These are phyloP conservation scores for Neurospora africana DNA, from an alignment of 495 filamentous ascomycete species.

Conservation along the genomic window DNA sequence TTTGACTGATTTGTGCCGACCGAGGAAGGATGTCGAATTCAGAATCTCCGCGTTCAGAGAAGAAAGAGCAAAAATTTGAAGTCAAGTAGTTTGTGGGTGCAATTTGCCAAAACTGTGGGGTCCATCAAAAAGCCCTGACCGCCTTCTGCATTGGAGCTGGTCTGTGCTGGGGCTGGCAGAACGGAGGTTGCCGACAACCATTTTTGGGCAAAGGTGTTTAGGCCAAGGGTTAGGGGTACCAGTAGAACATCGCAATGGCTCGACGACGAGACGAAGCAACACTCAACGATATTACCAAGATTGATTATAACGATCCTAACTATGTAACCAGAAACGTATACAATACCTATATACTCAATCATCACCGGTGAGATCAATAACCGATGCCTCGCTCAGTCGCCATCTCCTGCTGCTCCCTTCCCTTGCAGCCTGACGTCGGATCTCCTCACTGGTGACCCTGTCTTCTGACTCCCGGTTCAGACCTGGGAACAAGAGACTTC, in stretches of 20 bases:
- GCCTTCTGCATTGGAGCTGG: background rate
- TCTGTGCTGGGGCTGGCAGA: background rate
- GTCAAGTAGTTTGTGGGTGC: background rate
- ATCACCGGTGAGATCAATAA: conserved; percentile 32
- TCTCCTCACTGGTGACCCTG: background rate
- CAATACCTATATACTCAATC: conserved; percentile 10
- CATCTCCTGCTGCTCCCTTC: conserved; percentile 10
- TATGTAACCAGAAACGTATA: background rate
- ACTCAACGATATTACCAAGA: background rate
- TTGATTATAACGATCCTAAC: background rate
- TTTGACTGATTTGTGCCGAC: conserved; percentile 23
- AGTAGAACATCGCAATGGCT: background rate
- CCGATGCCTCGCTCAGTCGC: conserved; percentile 26
- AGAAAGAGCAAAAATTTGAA: background rate
- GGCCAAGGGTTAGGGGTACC: background rate
- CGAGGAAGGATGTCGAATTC: conserved; percentile 9
- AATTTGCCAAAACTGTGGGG: background rate
- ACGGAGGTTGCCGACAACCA: background rate
- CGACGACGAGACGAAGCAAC: background rate
- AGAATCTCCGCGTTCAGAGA: background rate
- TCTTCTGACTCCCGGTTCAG: conserved; percentile 11
- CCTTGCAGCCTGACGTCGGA: background rate
- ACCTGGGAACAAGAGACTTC: background rate
- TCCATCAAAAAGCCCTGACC: background rate
- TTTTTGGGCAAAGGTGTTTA: background rate